Conservation (phyloP, 2,329 filamentous ascomycete species). For the Geoglossum cookeanum region DNA sequence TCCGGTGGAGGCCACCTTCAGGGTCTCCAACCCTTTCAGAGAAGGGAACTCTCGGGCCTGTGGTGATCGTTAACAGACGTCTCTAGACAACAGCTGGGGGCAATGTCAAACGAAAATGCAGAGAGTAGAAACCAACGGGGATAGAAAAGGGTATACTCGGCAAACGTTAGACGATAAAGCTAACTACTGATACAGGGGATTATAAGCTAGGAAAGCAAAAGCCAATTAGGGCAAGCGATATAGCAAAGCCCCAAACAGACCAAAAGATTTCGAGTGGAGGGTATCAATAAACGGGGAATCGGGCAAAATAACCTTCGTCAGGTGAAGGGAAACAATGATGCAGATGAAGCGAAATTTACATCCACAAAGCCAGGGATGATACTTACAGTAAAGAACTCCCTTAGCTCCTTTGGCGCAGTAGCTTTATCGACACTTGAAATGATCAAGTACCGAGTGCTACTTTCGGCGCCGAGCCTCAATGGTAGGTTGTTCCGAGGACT, state of each 20-base stretch:
- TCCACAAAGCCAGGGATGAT: neutral
- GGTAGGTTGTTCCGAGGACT: neutral
- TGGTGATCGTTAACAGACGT: neutral
- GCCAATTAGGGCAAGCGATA: neutral
- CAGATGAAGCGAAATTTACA: neutral
- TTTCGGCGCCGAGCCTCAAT: conserved; percentile 4
- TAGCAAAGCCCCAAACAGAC: neutral
- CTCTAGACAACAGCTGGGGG: conserved; percentile 8
- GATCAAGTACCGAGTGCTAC: conserved; percentile 14
- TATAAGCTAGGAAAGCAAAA: neutral
- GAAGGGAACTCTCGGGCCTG: conserved; percentile 15
- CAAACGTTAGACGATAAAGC: neutral
- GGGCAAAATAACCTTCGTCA: neutral
- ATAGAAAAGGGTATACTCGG: neutral
- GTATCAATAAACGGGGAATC: no score
- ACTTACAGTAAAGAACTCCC: conserved; percentile 22
- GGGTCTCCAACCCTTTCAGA: conserved; percentile 21
- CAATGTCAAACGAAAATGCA: neutral
- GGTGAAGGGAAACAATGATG: neutral
- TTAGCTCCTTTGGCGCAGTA: conserved; percentile 17
- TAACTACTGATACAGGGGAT: neutral
- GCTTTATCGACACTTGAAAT: conserved; percentile 17
- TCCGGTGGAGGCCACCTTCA: conserved; percentile 19
- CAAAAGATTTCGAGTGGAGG: neutral
- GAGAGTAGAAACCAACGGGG: neutral